Conservation (phyloP, 2,329 filamentous ascomycete genomes). For the Aureobasidium sp. region DNA sequence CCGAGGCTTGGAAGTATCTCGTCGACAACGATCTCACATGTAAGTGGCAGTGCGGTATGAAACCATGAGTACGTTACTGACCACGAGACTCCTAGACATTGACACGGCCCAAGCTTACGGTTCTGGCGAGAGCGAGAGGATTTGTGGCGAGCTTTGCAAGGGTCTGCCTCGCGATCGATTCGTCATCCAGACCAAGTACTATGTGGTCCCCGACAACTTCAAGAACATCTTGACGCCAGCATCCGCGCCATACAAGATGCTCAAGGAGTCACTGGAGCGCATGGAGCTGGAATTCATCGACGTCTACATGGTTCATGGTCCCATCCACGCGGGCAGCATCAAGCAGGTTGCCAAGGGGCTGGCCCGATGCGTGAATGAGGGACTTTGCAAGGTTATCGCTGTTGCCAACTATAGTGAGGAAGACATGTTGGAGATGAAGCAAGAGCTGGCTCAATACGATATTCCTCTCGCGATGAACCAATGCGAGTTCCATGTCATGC, state of each 20-base stretch:
- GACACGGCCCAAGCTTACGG: conserved; percentile 52
- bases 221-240: conserved; percentile 38
- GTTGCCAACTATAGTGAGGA: conserved; percentile 50
- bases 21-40: conserved; percentile 42
- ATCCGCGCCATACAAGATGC: conserved; percentile 38
- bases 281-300: conserved; percentile 44
- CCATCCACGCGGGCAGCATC: conserved; percentile 45
- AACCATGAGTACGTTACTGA: neutral
- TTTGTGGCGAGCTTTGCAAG: conserved; percentile 45
- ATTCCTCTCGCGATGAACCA: conserved; percentile 50
- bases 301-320: conserved; percentile 48
- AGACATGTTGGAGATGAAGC: conserved; percentile 48
- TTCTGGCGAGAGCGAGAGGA: conserved; percentile 45
- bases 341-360: conserved; percentile 45
- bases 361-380: conserved; percentile 47
- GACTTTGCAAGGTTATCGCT: conserved; percentile 46
- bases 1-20: conserved; percentile 44
- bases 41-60: neutral
- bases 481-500: conserved; percentile 50
- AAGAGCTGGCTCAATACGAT: conserved; percentile 42
- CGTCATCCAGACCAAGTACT: conserved; percentile 50
- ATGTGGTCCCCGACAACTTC: conserved; percentile 36
- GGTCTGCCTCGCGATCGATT: conserved; percentile 40
- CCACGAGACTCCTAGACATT: conserved; percentile 31
- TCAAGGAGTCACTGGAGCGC: conserved; percentile 40